A percentile compares a stretch with the other conserved stretches of the same genome.
These are phyloP conservation scores for Scheffersomyces insectosa DNA, from an alignment of 1,139 yeast species.

Conservation along the genomic window DNA sequence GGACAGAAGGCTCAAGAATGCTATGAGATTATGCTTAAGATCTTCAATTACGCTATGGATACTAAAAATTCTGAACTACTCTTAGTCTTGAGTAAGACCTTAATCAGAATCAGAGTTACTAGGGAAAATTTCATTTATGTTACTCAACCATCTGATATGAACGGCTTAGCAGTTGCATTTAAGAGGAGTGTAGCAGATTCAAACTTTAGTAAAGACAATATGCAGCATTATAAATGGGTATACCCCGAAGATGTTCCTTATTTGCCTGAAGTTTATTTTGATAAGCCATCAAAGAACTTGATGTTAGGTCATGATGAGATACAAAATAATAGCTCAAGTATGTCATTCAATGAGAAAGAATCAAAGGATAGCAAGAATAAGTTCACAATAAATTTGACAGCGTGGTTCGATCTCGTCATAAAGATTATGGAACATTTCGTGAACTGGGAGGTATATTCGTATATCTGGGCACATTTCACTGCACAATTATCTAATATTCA, in stretches of 20 bases:
- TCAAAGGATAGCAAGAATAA: slow-evolving; percentile 2
- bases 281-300: slow-evolving; percentile 26
- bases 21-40: slow-evolving; percentile 26
- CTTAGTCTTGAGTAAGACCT: slow-evolving; percentile 51
- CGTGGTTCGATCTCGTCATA: slow-evolving; percentile 55
- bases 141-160: slow-evolving; percentile 61
- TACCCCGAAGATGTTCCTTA: slow-evolving; percentile 59
- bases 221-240: slow-evolving; percentile 44
- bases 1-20: slow-evolving; percentile 30
- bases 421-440: slow-evolving; percentile 54
- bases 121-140: slow-evolving; percentile 48
- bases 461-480: slow-evolving; percentile 66
- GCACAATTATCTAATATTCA: slow-evolving; percentile 67
- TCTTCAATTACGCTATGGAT: slow-evolving; percentile 30
- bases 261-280: slow-evolving; percentile 44
- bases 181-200: slow-evolving; percentile 44
- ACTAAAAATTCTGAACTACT: slow-evolving; percentile 34
- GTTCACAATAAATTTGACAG: slow-evolving; percentile 42
- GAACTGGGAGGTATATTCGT: slow-evolving; percentile 73
- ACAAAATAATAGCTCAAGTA: slow-evolving; percentile 12
- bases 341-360: slow-evolving; percentile 11
- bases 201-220: slow-evolving; percentile 14
- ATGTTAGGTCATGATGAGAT: slow-evolving; percentile 8
- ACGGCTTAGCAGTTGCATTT: slow-evolving; percentile 63
- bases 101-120: slow-evolving; percentile 58